These are phyloP conservation scores for Dryas alaskensis DNA, from an alignment of 306 rosid species.

Conservation along the genomic window DNA sequence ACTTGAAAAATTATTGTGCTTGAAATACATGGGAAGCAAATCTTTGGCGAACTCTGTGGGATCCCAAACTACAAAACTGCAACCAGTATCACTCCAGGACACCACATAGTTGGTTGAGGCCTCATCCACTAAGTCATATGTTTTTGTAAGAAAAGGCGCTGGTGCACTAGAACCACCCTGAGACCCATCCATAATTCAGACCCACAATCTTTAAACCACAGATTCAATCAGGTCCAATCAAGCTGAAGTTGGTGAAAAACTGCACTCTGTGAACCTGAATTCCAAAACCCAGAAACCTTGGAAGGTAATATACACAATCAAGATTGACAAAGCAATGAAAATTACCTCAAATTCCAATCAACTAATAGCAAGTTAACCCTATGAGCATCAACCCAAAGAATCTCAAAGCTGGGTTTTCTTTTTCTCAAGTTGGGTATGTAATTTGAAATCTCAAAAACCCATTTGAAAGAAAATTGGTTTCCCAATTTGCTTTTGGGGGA, in stretches of 20 bases:
- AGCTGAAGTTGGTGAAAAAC: not conserved
- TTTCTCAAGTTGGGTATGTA: not conserved
- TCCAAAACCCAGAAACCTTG: constrained; percentile 13
- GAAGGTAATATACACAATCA: not conserved
- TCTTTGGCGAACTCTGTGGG: constrained; percentile 38
- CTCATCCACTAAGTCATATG: constrained; percentile 42
- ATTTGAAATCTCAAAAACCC: not conserved
- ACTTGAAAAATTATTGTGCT: constrained; percentile 43
- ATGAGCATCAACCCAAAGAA: not conserved
- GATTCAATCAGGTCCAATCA: constrained; percentile 7
- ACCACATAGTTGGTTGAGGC: constrained; percentile 25
- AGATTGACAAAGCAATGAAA: not conserved
- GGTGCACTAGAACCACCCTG: constrained; percentile 37
- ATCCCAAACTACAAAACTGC: constrained; percentile 44
- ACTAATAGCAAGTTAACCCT: constrained; percentile 3
- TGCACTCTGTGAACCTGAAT: not conserved
- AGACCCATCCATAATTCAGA: constrained; percentile 27
- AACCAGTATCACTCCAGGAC: constrained; percentile 39
- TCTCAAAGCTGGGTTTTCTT: constrained; percentile 7
- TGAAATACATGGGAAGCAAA: constrained; percentile 44
- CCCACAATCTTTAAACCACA: constrained; percentile 8
- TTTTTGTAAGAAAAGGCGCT: constrained; percentile 41
- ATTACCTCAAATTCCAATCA: constrained; percentile 3
- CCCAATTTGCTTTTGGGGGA: not conserved
- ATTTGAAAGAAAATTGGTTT: not conserved